Evolutionary conservation across 345 rosid genomes (phyloP).

Genomic region (Jatropha curcas): DNA sequence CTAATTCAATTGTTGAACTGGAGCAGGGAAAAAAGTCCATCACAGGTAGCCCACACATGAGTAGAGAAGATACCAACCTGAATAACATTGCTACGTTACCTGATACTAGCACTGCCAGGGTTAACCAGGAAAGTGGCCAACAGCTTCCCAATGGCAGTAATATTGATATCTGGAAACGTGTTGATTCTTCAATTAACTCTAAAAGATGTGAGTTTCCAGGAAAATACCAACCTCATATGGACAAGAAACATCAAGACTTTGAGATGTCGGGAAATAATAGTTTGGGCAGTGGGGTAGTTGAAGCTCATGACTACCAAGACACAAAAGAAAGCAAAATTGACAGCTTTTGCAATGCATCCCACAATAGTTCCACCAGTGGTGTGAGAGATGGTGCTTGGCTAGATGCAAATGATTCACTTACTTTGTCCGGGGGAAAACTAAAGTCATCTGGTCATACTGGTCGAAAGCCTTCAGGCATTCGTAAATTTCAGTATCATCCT

Average conservation of each 20-base stretch:
- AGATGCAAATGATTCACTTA: constrained; percentile 45
- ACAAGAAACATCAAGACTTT: constrained; percentile 41
- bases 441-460: constrained; percentile 43
- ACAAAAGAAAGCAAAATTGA: constrained; percentile 39
- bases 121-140: constrained; percentile 38
- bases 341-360: constrained; percentile 37
- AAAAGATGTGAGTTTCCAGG: constrained; percentile 29
- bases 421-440: constrained; percentile 47
- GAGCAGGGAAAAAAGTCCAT: constrained; percentile 40
- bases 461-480: constrained; percentile 47
- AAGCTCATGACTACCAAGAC: constrained; percentile 29
- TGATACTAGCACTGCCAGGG: constrained; percentile 37
- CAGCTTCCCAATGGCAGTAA: constrained; percentile 33
- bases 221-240: constrained; percentile 30
- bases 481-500: constrained; percentile 92
- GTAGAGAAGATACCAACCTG: constrained; percentile 39
- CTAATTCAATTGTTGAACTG: constrained; percentile 31
- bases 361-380: constrained; percentile 32
- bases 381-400: constrained; percentile 44
- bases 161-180: constrained; percentile 51
- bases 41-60: constrained; percentile 36
- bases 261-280: constrained; percentile 51
- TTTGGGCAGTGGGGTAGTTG: constrained; percentile 33
- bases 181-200: constrained; percentile 37
- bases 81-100: constrained; percentile 35